Conservation (phyloP, 164 flowering plant species). For the Dillenia suffruticosa region DNA sequence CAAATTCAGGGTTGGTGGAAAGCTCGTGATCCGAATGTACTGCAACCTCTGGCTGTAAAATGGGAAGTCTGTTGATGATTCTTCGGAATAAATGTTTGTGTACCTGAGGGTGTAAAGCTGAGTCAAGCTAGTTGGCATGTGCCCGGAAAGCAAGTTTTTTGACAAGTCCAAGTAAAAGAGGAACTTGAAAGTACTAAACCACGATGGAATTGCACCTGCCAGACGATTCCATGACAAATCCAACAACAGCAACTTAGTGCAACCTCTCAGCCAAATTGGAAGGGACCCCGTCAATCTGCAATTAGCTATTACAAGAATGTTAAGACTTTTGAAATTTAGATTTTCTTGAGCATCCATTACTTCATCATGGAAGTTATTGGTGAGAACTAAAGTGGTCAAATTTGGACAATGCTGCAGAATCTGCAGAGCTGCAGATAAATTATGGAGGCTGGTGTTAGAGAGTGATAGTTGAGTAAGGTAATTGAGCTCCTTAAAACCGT, state of each 20-base stretch:
- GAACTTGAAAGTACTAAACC: conserved; percentile 7
- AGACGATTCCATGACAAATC: conserved; percentile 10
- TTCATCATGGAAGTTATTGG: conserved; percentile 6
- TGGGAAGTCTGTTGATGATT: neutral
- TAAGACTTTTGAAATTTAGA: conserved; percentile 8
- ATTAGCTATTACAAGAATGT: conserved; percentile 7
- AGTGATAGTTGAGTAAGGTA: conserved; percentile 13
- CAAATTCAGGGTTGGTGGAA: conserved; percentile 17
- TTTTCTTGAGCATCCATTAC: conserved; percentile 5
- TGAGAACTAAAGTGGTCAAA: conserved; percentile 11
- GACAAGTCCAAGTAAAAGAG: conserved; percentile 22
- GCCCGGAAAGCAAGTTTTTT: conserved; percentile 5
- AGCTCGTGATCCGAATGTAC: conserved; percentile 14
- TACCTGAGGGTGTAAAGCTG: conserved; percentile 1
- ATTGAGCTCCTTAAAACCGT: conserved; percentile 7
- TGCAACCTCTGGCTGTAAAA: conserved; percentile 1
- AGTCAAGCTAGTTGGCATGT: conserved; percentile 13
- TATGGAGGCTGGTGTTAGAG: conserved; percentile 8
- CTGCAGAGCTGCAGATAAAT: conserved; percentile 12
- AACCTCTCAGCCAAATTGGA: conserved; percentile 10
- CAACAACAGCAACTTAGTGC: conserved; percentile 11
- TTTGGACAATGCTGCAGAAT: conserved; percentile 8
- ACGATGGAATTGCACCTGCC: conserved; percentile 12
- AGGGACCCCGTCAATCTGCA: conserved; percentile 9
- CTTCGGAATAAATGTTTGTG: neutral